A percentile compares a stretch with the other conserved stretches of the same genome.
These are phyloP conservation scores for Termitomyces sp. DNA, from an alignment of 768 basidiomycete species.

Conservation along the genomic window DNA sequence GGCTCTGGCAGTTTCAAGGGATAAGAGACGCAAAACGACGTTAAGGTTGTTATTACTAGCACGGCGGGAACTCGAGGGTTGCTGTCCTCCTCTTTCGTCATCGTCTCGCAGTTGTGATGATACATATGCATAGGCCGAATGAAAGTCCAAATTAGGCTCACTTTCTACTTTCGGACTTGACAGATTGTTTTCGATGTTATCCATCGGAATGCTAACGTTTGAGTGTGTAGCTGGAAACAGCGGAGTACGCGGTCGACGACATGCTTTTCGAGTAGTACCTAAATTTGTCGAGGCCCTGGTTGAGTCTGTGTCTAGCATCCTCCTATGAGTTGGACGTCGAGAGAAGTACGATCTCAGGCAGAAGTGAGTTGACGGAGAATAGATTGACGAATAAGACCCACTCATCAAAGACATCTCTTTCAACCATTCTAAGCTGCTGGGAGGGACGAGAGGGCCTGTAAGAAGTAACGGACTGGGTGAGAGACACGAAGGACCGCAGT, in stretches of 20 bases:
- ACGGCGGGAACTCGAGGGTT: neutral
- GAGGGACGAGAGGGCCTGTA: neutral
- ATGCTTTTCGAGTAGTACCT: neutral
- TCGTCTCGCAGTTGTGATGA: neutral
- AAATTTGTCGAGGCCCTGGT: neutral
- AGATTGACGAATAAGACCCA: neutral
- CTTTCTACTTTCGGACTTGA: neutral
- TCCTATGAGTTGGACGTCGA: constrained; percentile 1
- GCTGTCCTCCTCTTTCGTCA: neutral
- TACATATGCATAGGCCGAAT: neutral
- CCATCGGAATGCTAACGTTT: neutral
- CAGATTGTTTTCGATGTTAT: neutral
- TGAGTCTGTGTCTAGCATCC: neutral
- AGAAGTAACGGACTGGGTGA: neutral
- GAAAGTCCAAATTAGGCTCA: neutral
- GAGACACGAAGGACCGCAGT: neutral
- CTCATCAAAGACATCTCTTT: neutral
- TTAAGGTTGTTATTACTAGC: constrained; percentile 1
- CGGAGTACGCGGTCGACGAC: constrained; percentile 6
- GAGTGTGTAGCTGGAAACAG: neutral
- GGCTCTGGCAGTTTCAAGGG: constrained; percentile 31
- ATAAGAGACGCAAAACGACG: constrained; percentile 14
- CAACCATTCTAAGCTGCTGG: neutral
- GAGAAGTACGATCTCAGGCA: constrained; percentile 7
- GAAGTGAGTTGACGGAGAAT: neutral